phyloP scores from a whole-genome alignment of 805 yeast genomes.

The Phaffomyces antillensis region DNA sequence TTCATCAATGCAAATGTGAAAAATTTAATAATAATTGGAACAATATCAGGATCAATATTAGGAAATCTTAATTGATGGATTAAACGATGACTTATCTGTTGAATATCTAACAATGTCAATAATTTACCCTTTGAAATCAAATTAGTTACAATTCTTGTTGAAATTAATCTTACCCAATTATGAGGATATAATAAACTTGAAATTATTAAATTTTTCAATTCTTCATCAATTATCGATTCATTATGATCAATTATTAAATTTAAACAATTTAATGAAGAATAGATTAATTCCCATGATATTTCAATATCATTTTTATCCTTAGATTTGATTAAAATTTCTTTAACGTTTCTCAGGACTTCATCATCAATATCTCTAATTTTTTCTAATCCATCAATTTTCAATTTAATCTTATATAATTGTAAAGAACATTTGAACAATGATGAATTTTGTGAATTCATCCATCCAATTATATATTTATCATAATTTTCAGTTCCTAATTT shows the following conservation, averaged over 20 bases:
- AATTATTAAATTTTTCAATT: slow-evolving; percentile 34
- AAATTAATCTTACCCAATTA: slow-evolving; percentile 75
- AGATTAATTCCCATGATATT: slow-evolving; percentile 72
- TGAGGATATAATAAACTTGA: slow-evolving; percentile 74
- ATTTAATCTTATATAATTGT: slow-evolving; percentile 56
- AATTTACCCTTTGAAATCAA: slow-evolving; percentile 35
- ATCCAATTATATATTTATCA: slow-evolving; percentile 37
- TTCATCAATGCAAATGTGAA: slow-evolving; percentile 50
- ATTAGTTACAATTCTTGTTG: slow-evolving; percentile 52
- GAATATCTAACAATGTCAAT: slow-evolving; percentile 43
- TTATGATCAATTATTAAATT: slow-evolving; percentile 33
- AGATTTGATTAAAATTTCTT: slow-evolving; percentile 28
- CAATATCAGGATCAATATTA: slow-evolving; percentile 52
- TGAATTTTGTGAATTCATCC: slow-evolving; percentile 51
- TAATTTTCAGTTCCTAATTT: slow-evolving; percentile 35
- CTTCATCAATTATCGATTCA: slow-evolving; percentile 21
- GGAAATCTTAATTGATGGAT: slow-evolving; percentile 84
- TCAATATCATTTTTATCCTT: slow-evolving; percentile 33
- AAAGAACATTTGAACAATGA: slow-evolving; percentile 68
- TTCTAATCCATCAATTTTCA: slow-evolving; percentile 27
- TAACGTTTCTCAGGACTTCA: slow-evolving; percentile 30
- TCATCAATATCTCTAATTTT: slow-evolving; percentile 31
- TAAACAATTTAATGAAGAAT: slow-evolving; percentile 53
- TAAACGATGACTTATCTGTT: slow-evolving; percentile 57
- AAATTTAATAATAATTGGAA: slow-evolving; percentile 58